phyloP scores from a whole-genome alignment of 2,329 filamentous ascomycete genomes.

The Corniculantispora saksenae region DNA sequence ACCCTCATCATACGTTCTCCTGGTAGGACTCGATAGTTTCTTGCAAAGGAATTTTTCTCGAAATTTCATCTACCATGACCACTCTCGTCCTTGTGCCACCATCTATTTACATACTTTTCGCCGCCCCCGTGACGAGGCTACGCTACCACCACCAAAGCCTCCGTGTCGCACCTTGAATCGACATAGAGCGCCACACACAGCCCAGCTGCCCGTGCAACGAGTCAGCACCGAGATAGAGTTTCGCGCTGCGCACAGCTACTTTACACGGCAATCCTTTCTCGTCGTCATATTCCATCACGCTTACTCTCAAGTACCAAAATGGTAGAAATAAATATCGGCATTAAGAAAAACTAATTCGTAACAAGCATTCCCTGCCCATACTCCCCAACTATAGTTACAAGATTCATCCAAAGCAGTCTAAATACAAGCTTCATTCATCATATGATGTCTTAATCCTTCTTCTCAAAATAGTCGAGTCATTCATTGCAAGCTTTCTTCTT shows the following conservation, averaged over 20 bases:
- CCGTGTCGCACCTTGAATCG: not conserved
- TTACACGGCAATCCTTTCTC: not conserved
- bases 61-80: not conserved
- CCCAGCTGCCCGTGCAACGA: not conserved
- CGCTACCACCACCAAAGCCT: too few relatives aligned
- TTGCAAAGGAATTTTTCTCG: too few relatives aligned
- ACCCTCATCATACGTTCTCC: too few relatives aligned
- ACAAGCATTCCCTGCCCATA: constrained; percentile 8
- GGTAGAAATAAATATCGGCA: not conserved
- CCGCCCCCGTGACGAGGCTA: constrained; percentile 1
- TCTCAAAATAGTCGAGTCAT: constrained; percentile 9
- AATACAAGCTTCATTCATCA: constrained; percentile 12
- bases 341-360: constrained; percentile 16
- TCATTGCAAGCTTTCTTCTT: constrained; percentile 2
- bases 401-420: constrained; percentile 14
- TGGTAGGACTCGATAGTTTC: not conserved
- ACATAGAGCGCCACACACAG: not conserved
- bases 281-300: too few relatives aligned
- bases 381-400: constrained; percentile 18
- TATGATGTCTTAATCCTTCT: not conserved
- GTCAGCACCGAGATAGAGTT: constrained; percentile 12
- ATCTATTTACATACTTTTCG: not conserved
- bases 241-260: not conserved
- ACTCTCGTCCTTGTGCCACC: not conserved
- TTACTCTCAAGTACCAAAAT: not conserved